Percentiles rank a stretch among this genome's conserved stretches.
Conservation (phyloP, 176 grass and related monocot species). For the Canna indica region DNA sequence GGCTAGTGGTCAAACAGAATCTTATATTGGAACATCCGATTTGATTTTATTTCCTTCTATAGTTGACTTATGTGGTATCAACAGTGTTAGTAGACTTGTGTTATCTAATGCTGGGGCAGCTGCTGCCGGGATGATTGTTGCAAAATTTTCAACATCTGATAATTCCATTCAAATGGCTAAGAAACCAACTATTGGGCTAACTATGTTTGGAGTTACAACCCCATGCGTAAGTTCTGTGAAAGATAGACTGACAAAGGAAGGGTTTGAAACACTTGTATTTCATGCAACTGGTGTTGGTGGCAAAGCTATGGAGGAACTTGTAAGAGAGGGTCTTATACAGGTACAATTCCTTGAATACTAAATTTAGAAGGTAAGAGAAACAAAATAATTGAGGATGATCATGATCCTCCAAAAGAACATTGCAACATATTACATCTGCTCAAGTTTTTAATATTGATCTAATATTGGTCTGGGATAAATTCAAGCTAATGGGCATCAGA, state of each 20-base stretch:
- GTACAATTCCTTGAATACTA: constrained; percentile 26
- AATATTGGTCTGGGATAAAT: no score
- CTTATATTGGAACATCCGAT: constrained; percentile 76
- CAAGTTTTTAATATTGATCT: no score
- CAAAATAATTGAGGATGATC: no score
- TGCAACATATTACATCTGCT: not conserved
- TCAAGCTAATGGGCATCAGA: no score
- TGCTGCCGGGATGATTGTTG: constrained; percentile 63
- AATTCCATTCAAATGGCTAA: constrained; percentile 35
- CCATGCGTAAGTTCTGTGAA: constrained; percentile 67
- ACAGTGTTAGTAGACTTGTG: constrained; percentile 62
- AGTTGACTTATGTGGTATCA: constrained; percentile 83
- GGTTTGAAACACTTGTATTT: constrained; percentile 88
- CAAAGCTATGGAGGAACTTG: constrained; percentile 95
- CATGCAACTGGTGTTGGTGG: constrained; percentile 91
- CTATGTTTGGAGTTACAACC: constrained; percentile 94
- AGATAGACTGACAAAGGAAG: constrained; percentile 62
- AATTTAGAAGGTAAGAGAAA: not conserved
- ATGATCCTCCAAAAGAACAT: not conserved
- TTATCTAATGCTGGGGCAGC: constrained; percentile 76
- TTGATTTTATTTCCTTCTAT: constrained; percentile 77
- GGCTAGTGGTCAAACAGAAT: constrained; percentile 67
- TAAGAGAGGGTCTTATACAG: constrained; percentile 72
- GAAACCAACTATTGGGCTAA: constrained; percentile 68
- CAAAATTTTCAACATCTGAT: constrained; percentile 34